Evolutionary conservation across 805 yeast species (phyloP), one percentile per base, ranked within the genome.

Genomic region (Candida nemodendra): DNA sequence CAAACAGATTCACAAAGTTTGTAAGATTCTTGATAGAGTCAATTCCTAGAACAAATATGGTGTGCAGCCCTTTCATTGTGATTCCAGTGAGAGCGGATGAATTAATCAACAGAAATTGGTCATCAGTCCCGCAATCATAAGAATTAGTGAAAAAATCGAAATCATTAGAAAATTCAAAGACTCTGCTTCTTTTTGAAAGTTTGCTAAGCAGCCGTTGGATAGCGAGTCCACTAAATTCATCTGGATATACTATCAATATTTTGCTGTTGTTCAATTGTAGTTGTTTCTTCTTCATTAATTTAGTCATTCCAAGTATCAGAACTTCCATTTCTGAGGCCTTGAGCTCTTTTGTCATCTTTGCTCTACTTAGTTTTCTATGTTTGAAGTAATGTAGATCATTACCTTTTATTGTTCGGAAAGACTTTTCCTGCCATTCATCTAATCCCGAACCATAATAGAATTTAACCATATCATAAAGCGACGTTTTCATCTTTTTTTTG

Each of bases 1-100:
- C 61, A 1, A 51, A 45, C 1, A 63, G 31, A 14, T 43, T 41
- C 2, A 52, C 48, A 29, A 64, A 48, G 8, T 43, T 37, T 1
- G 48, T 31, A 3, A 40, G 19, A 27, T 45, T 54, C 32, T 53
- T 48, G 7, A 65, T 44, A 1, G 62, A 40, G 34, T 65, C 66
- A 7, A 58, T 38, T 2, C 69, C 69, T 5, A 64, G 42, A 16
- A 58, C 42, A 12, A 65, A 36, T 1, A 59, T 46, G 5, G 50
- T 41, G 8, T 50, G 39, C n/a, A 62, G 39, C 3, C 54, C 54
- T 21, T 51, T 44, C 34, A 63, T 51, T 1, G 54, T 41, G 15
- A 59, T 12, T 5, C 68, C 65, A 3, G 51, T 34, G 9, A 64
- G 34, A 3, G 51, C 27, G 16, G 52, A 47, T 0, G 56, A 13